Percentiles rank a stretch among this genome's conserved stretches.
These are phyloP conservation scores for Candida anutae DNA, from an alignment of 1,139 yeast genomes.

Conservation along the genomic window DNA sequence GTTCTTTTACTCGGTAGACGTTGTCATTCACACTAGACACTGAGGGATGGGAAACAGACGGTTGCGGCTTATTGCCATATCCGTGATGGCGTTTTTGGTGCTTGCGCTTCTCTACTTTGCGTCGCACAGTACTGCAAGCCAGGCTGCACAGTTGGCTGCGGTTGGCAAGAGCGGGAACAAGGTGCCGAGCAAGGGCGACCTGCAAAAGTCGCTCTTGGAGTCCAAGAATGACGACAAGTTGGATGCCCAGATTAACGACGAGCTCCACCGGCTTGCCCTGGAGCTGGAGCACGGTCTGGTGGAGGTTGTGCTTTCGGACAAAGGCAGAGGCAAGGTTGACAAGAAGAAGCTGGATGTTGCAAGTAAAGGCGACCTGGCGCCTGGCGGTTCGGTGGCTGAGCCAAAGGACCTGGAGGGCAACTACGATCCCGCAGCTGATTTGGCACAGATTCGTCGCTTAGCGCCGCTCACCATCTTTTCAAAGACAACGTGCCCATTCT, in stretches of 20 bases:
- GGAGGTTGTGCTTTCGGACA: too few relatives aligned
- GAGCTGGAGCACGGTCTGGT: constrained; percentile 2
- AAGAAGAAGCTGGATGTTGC: neutral
- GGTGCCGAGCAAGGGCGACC: too few relatives aligned
- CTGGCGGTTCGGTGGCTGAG: neutral
- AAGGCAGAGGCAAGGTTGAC: neutral
- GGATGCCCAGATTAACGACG: constrained; percentile 35
- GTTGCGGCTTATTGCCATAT: too few relatives aligned
- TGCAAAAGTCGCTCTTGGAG: too few relatives aligned
- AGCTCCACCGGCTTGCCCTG: constrained; percentile 25
- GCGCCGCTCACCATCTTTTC: constrained; percentile 71
- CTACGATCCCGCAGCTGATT: constrained; percentile 58
- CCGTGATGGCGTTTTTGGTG: too few relatives aligned
- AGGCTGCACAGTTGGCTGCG: too few relatives aligned
- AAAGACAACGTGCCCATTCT: constrained; percentile 69
- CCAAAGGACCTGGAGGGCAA: neutral
- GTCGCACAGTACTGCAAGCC: too few relatives aligned
- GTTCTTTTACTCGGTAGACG: too few relatives aligned
- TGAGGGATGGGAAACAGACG: too few relatives aligned
- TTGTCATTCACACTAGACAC: too few relatives aligned
- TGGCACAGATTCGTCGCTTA: constrained; percentile 46
- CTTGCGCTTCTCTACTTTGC: too few relatives aligned
- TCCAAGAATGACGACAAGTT: constrained; percentile 27
- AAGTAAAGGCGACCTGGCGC: neutral
- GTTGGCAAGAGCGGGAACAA: too few relatives aligned